Evolutionary conservation across 2,329 filamentous ascomycete genomes (phyloP).

Genomic region (Alternaria postmessia): DNA sequence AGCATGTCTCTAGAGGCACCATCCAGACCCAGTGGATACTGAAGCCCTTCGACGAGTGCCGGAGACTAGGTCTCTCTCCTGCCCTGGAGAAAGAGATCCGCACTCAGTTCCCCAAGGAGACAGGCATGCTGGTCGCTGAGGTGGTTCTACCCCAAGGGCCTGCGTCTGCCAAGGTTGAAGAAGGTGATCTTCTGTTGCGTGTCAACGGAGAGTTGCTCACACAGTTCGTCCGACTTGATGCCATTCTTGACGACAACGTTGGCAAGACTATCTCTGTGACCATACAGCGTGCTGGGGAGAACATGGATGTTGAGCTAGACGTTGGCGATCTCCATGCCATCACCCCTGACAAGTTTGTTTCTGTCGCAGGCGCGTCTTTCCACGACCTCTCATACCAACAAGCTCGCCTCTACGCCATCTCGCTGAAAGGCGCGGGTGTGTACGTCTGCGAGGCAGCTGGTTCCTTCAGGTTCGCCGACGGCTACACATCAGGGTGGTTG

Average conservation of each 20-base stretch:
- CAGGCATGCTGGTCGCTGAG: constrained; percentile 95
- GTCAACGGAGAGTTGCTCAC: constrained; percentile 93
- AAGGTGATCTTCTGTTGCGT: constrained; percentile 92
- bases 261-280: constrained; percentile 79
- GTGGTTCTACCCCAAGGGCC: constrained; percentile 92
- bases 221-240: constrained; percentile 90
- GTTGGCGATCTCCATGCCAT: constrained; percentile 93
- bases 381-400: constrained; percentile 98
- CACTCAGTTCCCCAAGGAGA: constrained; percentile 86
- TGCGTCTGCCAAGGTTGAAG: constrained; percentile 84
- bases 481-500: constrained; percentile 89
- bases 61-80: constrained; percentile 82
- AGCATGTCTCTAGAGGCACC: constrained; percentile 85
- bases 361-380: constrained; percentile 92
- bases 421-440: constrained; percentile 78
- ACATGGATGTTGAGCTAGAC: constrained; percentile 82
- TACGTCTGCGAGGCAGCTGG: constrained; percentile 95
- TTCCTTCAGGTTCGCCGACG: constrained; percentile 90
- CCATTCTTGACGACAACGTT: constrained; percentile 88
- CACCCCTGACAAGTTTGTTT: constrained; percentile 94
- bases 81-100: constrained; percentile 88
- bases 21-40: constrained; percentile 97
- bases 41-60: constrained; percentile 97
- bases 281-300: constrained; percentile 86
- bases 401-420: constrained; percentile 92